Evolutionary conservation across 257 asterid genomes (phyloP), one percentile per base, ranked within the genome.

Genomic region (Solanum ossicruentum): DNA sequence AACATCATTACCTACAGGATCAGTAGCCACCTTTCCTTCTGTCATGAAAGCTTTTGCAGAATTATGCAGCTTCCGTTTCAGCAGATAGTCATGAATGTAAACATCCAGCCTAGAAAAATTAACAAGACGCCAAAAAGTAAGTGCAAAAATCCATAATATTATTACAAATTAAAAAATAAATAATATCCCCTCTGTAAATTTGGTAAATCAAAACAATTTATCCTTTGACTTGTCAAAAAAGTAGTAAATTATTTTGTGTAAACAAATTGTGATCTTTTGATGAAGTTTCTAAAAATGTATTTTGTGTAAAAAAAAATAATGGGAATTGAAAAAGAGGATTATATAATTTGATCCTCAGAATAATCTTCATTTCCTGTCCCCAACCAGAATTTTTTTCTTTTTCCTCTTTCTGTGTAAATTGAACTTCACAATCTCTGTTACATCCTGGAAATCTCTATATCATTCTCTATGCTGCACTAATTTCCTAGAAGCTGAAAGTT

Each of bases 41-140:
- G 98, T 86, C 99, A 97, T 93, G 94, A 97, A 97, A 65, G 99
- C 93, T 91, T 97, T 97, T 12, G 99, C 99, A 41, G 99, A 95
- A 88, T 92, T 92, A 81, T 89, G 94, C 88, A 97, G 87, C 87
- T 97, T 95, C 81, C 96, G 89, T 94, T 97, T 97, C 92, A 97
- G 89, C 83, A 97, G 85, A 84, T 97, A 97, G 86, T 97, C 99
- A 70, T 95, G 99, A 90, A 97, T 97, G 92, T 97, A 97, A 84
- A 97, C 99, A 89, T 97, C 99, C 86, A 97, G 99, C 99, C 99
- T 97, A 92, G 54, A 57, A 87, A 85, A 67, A 23, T 15, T 45
- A 72, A 20, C 80, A 72, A 72, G 45, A 77, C 15, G 6, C 63
- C 11, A 47, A 82, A 73, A 3, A 18, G 15, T 18, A 71, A 39